Percentiles rank a stretch among this genome's conserved stretches.
Evolutionary conservation across 1,139 yeast genomes (phyloP).

Genomic region (Debaryomyces fabryi): DNA sequence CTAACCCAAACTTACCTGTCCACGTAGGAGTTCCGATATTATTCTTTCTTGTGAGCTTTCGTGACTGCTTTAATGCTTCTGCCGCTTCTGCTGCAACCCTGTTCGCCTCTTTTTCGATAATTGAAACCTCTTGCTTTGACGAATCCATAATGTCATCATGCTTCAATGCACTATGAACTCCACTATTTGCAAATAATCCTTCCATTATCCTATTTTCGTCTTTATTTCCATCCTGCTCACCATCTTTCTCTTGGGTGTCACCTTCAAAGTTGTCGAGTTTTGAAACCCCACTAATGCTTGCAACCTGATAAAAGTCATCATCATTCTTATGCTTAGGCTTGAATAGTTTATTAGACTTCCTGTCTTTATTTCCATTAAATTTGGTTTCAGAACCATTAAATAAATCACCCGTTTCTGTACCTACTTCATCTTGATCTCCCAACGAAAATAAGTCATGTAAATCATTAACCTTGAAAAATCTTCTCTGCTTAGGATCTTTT

Average conservation of each 20-base stretch:
- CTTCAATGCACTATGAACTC: conserved; percentile 74
- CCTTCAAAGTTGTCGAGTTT: conserved; percentile 51
- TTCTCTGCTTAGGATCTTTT: conserved; percentile 91
- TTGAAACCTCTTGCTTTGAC: conserved; percentile 48
- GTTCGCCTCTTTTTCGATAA: conserved; percentile 76
- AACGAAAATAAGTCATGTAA: conserved; percentile 85
- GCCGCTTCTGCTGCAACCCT: conserved; percentile 80
- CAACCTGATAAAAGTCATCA: conserved; percentile 60
- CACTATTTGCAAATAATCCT: conserved; percentile 70
- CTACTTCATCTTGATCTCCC: conserved; percentile 72
- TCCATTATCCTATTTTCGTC: conserved; percentile 68
- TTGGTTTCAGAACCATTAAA: conserved; percentile 56
- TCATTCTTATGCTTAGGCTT: conserved; percentile 38
- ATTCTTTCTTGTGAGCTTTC: conserved; percentile 63
- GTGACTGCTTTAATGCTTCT: conserved; percentile 66
- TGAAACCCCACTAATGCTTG: conserved; percentile 56
- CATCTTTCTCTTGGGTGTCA: conserved; percentile 26
- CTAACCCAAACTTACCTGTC: conserved; percentile 91
- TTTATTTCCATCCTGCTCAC: conserved; percentile 23
- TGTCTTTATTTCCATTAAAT: conserved; percentile 29
- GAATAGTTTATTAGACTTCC: conserved; percentile 27
- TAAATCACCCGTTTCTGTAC: conserved; percentile 67
- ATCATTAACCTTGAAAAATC: conserved; percentile 92
- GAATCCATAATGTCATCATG: conserved; percentile 78
- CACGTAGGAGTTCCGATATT: conserved; percentile 89